Base-by-base conservation (phyloP, 441 rosid genomes). In the Francoa sonchifolia region DNA sequence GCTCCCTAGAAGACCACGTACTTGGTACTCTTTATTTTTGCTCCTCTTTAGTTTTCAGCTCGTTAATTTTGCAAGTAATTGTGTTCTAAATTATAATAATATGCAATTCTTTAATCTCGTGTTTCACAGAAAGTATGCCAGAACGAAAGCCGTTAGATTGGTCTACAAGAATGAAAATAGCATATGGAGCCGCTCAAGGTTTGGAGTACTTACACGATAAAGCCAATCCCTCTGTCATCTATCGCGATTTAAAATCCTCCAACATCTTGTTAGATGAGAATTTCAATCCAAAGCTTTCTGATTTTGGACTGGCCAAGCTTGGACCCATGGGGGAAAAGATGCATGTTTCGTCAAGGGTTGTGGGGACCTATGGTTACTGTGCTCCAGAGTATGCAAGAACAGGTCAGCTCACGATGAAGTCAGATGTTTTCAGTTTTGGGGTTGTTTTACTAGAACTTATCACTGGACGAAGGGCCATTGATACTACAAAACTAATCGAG, bases 391-490 rank as follows among this genome's bases (percentile, higher is more conserved):
- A 80, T 47, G 40, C 80, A 0, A 73, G 76, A 48, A 56, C 67
- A 0, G 82, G 82, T 39, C 42, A 51, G 19, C 73, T 83, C 40
- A 76, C 95, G 0, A 3, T 67, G 12, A 73, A 77, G 47, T 77
- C 96, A 8, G 95, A 86, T 48, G 92, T 86, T 0, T 92, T 67
- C 52, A 76, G 99, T 54, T 92, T 80, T 37, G 96, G 99, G 22
- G 92, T 86, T 32, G 68, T 92, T 31, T 61, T 92, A 8, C 69
- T 92, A 8, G 99, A 86, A 47, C 83, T 92, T 19, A 70, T 92
- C 51, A 76, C 92, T 0, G 99, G 99, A 42, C 60, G 94, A 36
- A 70, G 56, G 62, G 88, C 81, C 41, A 23, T 86, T 5, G 99
- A 92, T 65, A 70, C 83, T 9, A 70, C 82, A 2, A 83, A 57